Evolutionary conservation across 768 basidiomycete species (phyloP).

Genomic region (Mycena latifolia): DNA sequence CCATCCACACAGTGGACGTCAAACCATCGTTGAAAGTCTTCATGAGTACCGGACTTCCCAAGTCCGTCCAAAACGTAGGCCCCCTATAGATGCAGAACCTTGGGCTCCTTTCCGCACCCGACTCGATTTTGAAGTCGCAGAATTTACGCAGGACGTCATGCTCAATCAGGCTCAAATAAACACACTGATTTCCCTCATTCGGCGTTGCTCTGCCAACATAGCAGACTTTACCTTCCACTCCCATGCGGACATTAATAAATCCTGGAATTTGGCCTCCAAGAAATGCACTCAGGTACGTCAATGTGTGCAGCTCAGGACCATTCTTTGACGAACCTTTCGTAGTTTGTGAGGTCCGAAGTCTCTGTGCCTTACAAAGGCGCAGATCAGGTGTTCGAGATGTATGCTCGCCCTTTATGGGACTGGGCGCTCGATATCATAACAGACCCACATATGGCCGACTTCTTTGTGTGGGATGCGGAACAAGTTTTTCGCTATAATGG

Average conservation of each 20-base stretch:
- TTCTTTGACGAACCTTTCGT: background rate
- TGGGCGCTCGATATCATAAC: slow-evolving; percentile 8
- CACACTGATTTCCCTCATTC: background rate
- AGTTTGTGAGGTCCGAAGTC: background rate
- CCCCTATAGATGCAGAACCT: no score
- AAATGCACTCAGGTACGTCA: background rate
- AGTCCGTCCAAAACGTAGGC: no score
- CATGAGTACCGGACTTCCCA: no score
- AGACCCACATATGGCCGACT: slow-evolving; percentile 4
- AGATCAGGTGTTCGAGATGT: background rate
- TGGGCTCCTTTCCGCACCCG: background rate
- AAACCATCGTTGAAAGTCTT: no score
- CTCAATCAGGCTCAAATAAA: background rate
- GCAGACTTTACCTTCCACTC: background rate
- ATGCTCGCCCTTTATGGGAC: slow-evolving; percentile 12
- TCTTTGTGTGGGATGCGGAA: slow-evolving; percentile 16
- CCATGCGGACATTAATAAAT: background rate
- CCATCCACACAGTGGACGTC: no score
- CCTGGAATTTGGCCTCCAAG: background rate
- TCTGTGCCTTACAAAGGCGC: background rate
- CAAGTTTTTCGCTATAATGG: slow-evolving; percentile 38
- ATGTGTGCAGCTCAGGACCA: background rate
- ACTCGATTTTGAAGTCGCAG: background rate
- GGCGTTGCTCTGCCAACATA: background rate
- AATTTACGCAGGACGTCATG: background rate